phyloP scores from a whole-genome alignment of 805 yeast species.

The Cyberlindnera veronae region DNA sequence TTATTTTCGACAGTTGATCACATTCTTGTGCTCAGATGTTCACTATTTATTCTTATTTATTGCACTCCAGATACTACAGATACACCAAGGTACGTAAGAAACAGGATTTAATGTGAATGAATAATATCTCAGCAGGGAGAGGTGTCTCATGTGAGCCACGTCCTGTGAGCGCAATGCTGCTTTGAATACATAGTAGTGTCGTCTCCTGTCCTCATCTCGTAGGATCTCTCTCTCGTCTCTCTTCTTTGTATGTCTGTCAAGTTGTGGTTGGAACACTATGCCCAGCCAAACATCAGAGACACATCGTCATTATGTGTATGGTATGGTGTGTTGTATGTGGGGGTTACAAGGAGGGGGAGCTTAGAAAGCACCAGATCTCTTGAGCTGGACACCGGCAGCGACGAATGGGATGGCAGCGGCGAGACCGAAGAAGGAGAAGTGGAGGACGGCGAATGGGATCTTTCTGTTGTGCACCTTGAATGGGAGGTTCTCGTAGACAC shows the following conservation, averaged over 20 bases:
- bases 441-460: constrained; percentile 81
- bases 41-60: constrained; percentile 8
- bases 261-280: no score
- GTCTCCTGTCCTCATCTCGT: no score
- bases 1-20: constrained; percentile 1
- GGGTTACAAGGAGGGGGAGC: no score
- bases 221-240: background rate
- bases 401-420: constrained; percentile 78
- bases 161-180: no score
- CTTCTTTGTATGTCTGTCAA: no score
- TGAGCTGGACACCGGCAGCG: constrained; percentile 75
- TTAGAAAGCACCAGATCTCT: constrained; percentile 70
- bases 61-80: background rate
- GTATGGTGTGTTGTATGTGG: background rate
- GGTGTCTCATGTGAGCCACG: no score
- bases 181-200: no score
- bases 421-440: constrained; percentile 71
- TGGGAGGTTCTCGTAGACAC: constrained; percentile 90
- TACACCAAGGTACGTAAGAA: no score
- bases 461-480: constrained; percentile 92
- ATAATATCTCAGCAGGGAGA: no score
- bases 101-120: no score
- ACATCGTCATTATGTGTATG: background rate
- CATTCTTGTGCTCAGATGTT: background rate
- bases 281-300: no score